Base-by-base conservation (phyloP, 2,329 filamentous ascomycete genomes). In the Colletotrichum magnum region DNA sequence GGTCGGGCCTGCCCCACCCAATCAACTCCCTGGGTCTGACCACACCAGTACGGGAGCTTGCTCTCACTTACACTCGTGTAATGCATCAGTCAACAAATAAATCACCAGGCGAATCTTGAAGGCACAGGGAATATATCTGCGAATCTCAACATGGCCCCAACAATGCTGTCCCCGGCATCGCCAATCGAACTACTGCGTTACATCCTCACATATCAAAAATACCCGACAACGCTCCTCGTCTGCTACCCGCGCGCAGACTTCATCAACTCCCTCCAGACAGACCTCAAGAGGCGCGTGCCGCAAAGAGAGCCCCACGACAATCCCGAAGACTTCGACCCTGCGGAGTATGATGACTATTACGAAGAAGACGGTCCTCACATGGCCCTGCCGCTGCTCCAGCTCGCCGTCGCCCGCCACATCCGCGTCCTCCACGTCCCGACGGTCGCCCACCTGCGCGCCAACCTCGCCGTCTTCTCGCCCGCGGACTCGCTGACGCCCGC, bases 391-490 rank as follows among this genome's bases (percentile, higher is more conserved):
- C 87, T 97, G 15, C 87, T 90, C 63, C 87, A 93, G 71, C 84
- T 95, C 32, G 88, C 91, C 54, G 86, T 88, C 4, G 91, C 93
- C 7, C 88, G 89, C 36, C 89, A 91, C 74, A 87, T 97, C 71
- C 89, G 88, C 63, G 79, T 95, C 9, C 82, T 89, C 43, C 98
- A 97, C 80, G 88, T 90, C 63, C 90, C 93, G 0, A 94, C 92
- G 2, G 86, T 96, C 62, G 90, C 92, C 24, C 90, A 93, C 78
- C 87, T 97, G 6, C 91, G 94, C 62, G 93, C 93, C 43, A 93
- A 92, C 75, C 85, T 98, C 18, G 85, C 92, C 50, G 85, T 88
- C 59, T 86, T 89, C 68, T 80, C 80, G 18, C 71, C 78, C 2
- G 72, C 73, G 1, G 77, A 81, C 64, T 81, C 82, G 9, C 78